These are phyloP conservation scores for Sporothrix dimorphospora DNA, from an alignment of 2,329 filamentous ascomycete species.

Conservation along the genomic window DNA sequence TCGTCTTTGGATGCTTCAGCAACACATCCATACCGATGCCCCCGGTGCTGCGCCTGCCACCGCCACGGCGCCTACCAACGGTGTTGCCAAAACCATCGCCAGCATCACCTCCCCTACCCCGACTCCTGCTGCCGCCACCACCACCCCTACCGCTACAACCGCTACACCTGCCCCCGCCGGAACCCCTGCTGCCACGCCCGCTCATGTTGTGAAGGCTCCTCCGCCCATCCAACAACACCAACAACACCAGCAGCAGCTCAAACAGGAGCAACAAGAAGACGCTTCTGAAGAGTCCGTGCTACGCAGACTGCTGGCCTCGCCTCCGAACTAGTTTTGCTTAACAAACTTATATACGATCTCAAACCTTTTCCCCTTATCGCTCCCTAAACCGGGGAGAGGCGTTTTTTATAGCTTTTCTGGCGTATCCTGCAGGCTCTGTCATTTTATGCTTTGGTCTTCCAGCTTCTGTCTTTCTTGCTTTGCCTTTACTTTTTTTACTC, in stretches of 20 bases:
- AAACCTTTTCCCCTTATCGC: not conserved
- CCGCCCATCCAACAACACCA: not conserved
- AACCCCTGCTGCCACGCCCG: not conserved
- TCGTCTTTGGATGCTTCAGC: constrained; percentile 9
- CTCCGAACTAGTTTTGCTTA: not conserved
- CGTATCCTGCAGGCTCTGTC: not conserved
- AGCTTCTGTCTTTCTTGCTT: not conserved
- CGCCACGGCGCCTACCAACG: not conserved
- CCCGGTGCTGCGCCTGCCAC: not conserved
- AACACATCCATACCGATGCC: not conserved
- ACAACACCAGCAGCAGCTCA: constrained; percentile 3
- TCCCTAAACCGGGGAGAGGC: not conserved
- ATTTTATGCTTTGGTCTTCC: not conserved
- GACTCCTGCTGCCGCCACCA: not conserved
- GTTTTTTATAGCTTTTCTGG: not conserved
- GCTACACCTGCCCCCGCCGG: not conserved
- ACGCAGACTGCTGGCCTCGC: constrained; percentile 15
- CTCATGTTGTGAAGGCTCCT: not conserved
- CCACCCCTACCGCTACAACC: not conserved
- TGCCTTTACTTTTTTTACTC: not conserved
- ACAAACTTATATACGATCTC: not conserved
- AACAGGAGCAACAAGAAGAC: constrained; percentile 21
- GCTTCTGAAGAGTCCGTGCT: constrained; percentile 28
- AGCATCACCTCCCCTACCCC: not conserved
- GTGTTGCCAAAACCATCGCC: not conserved